Evolutionary conservation across 2,329 filamentous ascomycete species (phyloP), one percentile per base, ranked within the genome.

Genomic region (Uncinocarpus reesii): DNA sequence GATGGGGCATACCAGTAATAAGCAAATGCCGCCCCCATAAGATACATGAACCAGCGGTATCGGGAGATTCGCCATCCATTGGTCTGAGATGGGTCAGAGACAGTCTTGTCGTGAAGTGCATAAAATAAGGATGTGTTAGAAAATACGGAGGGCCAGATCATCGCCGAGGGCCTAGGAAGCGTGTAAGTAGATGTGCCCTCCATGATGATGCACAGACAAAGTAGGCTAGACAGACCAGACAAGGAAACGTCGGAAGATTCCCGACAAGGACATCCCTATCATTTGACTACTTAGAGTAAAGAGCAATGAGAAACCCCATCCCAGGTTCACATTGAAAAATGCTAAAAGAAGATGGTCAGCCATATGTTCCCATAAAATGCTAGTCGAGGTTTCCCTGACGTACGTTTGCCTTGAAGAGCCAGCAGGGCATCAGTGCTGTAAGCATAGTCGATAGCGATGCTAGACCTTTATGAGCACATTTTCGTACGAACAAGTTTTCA

Each of bases 81-180:
- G 64, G 76, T 60, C 77, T 74, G 72, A 21, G 65, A 65, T 54
- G 79, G 75, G 52, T 79, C 72, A 0, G 75, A 70, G 21, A 66
- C 60, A 10, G 69, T 68, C 55, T 76, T 74, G 55, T 86, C 83
- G 58, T 88, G 83, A 71, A 88, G 80, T 51, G 82, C 80, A 55
- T 81, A 81, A 70, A 86, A 81, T 26, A 86, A 65, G 0, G 80
- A 77, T 6, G 82, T 76, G 3, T 77, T 75, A 44, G 83, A 80
- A 20, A 87, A 69, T 44, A 78, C 83, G 15, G 28, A 11, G 11
- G 83, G 83, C 82, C 83, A 86, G 50, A 86, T 84, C 80, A 86
- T 84, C 7, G 81, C 77, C 2, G 81, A 79, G 11, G 62, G 61
- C 56, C 57, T 59, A 21, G 4, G 2, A 48, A 35, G 4, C 2